phyloP scores from a whole-genome alignment of 192 early-diverging fungal species.

The Coemansia aciculifera region DNA sequence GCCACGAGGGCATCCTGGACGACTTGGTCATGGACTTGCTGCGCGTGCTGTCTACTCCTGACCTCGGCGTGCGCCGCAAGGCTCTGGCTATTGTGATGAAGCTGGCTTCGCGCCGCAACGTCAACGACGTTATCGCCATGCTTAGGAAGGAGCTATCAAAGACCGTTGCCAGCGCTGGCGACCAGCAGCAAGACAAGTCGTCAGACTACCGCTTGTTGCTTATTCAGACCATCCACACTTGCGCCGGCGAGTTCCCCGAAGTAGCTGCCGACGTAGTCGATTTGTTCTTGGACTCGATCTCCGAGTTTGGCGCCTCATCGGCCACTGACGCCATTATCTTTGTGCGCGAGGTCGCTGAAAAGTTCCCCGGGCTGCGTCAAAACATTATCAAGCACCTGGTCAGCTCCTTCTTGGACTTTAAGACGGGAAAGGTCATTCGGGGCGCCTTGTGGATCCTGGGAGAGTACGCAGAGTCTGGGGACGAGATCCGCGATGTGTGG shows the following conservation, averaged over 20 bases:
- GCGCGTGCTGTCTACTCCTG: conserved; percentile 85
- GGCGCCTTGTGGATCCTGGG: conserved; percentile 99
- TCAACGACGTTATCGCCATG: conserved; percentile 87
- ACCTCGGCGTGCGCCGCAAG: conserved; percentile 92
- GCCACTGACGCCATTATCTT: conserved; percentile 91
- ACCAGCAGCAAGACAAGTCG: conserved; percentile 66
- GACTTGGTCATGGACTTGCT: conserved; percentile 97
- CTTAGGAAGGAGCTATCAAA: conserved; percentile 96
- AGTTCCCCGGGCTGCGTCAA: conserved; percentile 84
- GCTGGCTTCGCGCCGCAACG: conserved; percentile 86
- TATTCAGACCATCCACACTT: conserved; percentile 94
- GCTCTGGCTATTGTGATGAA: conserved; percentile 86
- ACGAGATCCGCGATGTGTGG: conserved; percentile 84
- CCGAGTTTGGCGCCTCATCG: conserved; percentile 84
- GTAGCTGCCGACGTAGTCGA: conserved; percentile 96
- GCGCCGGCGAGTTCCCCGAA: conserved; percentile 94
- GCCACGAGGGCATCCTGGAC: conserved; percentile 86
- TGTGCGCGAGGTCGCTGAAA: conserved; percentile 96
- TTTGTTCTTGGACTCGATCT: conserved; percentile 88
- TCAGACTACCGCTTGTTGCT: conserved; percentile 92
- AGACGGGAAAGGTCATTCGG: conserved; percentile 88
- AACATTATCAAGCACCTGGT: conserved; percentile 82
- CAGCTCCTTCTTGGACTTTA: conserved; percentile 84
- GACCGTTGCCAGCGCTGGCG: conserved; percentile 74
- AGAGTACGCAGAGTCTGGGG: conserved; percentile 81